phyloP scores from a whole-genome alignment of 2,329 filamentous ascomycete genomes.

The Fusarium guadeloupense region DNA sequence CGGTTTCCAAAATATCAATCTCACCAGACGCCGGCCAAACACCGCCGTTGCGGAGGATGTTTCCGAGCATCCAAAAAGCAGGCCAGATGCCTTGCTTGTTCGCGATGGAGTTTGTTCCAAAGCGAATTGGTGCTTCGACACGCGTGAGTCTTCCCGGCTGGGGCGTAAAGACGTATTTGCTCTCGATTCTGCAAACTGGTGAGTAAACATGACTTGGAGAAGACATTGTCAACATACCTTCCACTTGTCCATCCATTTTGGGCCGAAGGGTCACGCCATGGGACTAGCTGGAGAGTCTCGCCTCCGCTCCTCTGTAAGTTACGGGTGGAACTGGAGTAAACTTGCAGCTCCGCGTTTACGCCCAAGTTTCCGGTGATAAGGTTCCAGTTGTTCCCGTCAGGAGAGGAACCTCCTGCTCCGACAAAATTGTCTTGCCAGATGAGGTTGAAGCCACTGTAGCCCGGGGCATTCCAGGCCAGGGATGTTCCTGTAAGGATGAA shows the following conservation, averaged over 20 bases:
- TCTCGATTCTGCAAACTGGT: slow-evolving; percentile 62
- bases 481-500: not conserved
- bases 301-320: slow-evolving; percentile 62
- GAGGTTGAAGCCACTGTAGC: slow-evolving; percentile 51
- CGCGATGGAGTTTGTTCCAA: slow-evolving; percentile 44
- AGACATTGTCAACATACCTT: too few species aligned
- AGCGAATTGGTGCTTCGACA: slow-evolving; percentile 55
- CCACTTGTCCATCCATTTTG: slow-evolving; percentile 58
- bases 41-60: slow-evolving; percentile 31
- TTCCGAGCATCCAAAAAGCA: slow-evolving; percentile 41
- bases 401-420: slow-evolving; percentile 49
- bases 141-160: slow-evolving; percentile 50
- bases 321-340: slow-evolving; percentile 53
- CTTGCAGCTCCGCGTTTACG: slow-evolving; percentile 59
- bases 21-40: slow-evolving; percentile 38
- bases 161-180: slow-evolving; percentile 56
- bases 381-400: slow-evolving; percentile 56
- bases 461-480: slow-evolving; percentile 44
- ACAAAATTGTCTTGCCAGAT: slow-evolving; percentile 58
- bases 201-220: too few species aligned
- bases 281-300: slow-evolving; percentile 58
- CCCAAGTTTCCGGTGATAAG: slow-evolving; percentile 51
- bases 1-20: slow-evolving; percentile 34
- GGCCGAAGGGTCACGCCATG: slow-evolving; percentile 47
- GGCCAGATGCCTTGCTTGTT: slow-evolving; percentile 56